A percentile compares a stretch with the other conserved stretches of the same genome.
Evolutionary conservation across 176 grass and related monocot species (phyloP).

Genomic region (Zoysia pacifica): DNA sequence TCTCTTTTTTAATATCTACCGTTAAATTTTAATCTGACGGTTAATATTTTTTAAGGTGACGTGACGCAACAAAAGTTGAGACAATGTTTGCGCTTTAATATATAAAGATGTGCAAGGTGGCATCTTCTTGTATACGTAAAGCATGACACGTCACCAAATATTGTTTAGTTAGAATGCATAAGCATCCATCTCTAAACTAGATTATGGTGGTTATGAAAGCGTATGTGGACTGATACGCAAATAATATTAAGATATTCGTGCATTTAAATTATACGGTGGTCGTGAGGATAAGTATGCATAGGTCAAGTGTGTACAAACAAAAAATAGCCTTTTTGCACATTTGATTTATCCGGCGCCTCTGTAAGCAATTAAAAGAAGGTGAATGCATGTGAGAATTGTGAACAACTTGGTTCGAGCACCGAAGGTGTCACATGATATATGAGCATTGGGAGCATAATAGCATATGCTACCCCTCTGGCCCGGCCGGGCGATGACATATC

Average conservation of each 20-base stretch:
- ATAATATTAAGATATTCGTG: slow-evolving; percentile 34
- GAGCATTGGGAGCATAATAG: not conserved
- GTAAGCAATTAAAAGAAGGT: not conserved
- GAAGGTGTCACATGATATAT: slow-evolving; percentile 10
- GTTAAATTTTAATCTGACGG: no score
- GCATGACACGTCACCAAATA: not conserved
- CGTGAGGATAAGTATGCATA: slow-evolving; percentile 25
- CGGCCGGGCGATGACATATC: not conserved
- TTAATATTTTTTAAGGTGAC: no score
- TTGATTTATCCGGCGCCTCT: not conserved
- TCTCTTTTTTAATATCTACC: no score
- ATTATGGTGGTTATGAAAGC: slow-evolving; percentile 25
- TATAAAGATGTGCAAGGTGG: not conserved
- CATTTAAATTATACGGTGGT: not conserved
- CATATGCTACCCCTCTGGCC: not conserved
- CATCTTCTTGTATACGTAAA: not conserved
- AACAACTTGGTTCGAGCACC: not conserved
- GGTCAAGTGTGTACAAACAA: not conserved
- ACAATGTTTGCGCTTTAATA: no score
- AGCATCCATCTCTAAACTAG: not conserved
- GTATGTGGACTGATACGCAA: slow-evolving; percentile 28
- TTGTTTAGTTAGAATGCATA: not conserved
- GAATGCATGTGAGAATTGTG: slow-evolving; percentile 20
- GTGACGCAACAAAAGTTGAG: no score
- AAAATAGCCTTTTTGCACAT: slow-evolving; percentile 37